Evolutionary conservation across 139 green algal species (phyloP), one percentile per base, ranked within the genome.

Genomic region (Chlorella ohadii): DNA sequence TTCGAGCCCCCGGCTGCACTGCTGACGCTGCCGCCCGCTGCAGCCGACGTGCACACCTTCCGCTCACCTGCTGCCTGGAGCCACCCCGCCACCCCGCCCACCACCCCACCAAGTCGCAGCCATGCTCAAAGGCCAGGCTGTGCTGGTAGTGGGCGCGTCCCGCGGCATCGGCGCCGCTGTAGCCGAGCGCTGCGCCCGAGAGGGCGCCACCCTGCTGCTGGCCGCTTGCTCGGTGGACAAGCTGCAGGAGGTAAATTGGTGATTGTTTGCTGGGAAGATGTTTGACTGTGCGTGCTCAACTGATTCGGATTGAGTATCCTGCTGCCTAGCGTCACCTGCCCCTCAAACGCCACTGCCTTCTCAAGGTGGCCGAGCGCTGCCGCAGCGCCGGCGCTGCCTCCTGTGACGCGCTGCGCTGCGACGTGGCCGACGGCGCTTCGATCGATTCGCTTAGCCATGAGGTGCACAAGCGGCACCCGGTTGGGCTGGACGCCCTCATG

Each of bases 401-500:
- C 20, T 78, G 72, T n/a, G 16, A 17, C 9, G n/a, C 27, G 1
- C 36, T 59, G 44, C 41, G 12, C 22, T 75, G 72, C 28, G 72
- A 61, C 7, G 39, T 63, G 12, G 27, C 72, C 16, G 44, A 63
- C 44, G 36, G 34, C 34, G 33, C 39, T 5, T 67, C 59, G 5
- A 61, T 82, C 3, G 68, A 93, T 23, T 15, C 33, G 27, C 77
- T 93, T 31, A 68, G 84, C 19, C n/a, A 78, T 1, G 74, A 78
- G 20, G 64, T 87, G 44, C 44, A 68, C 16, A 68, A 39, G 66
- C 77, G 72, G 28, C n/a, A 72, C 51, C 13, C 20, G 5, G 65
- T 12, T 4, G 65, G 68, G 23, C 72, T 91, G 6, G 81, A 91
- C 56, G 88, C 91, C 28, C 75, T 93, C 41, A 85, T 91, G 19